Conservation (phyloP, 768 basidiomycete species). For the Kondoa subrosea region DNA sequence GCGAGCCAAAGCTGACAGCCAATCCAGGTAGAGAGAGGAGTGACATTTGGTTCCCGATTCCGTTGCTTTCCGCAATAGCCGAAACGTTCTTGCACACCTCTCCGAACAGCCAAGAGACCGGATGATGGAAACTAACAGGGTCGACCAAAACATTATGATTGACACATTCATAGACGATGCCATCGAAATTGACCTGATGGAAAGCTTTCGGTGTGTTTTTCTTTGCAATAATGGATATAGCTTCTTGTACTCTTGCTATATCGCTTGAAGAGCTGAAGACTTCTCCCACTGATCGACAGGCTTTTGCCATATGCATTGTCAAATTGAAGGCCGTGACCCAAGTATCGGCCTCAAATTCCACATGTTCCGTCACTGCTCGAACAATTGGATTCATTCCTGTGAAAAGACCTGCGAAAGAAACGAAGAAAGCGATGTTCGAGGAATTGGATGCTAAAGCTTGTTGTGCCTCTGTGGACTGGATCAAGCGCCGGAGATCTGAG, state of each 20-base stretch:
- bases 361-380: conserved; percentile 60
- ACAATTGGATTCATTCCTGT: conserved; percentile 84
- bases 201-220: conserved; percentile 4
- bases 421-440: conserved; percentile 52
- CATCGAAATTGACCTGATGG: conserved; percentile 53
- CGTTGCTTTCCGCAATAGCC: too few species aligned
- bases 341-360: conserved; percentile 91
- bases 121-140: conserved; percentile 85
- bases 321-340: conserved; percentile 97
- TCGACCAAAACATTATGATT: conserved; percentile 41
- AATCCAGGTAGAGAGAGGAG: neutral
- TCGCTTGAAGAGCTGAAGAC: conserved; percentile 48
- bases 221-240: neutral
- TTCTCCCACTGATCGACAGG: conserved; percentile 77
- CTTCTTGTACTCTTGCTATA: neutral
- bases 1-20: neutral
- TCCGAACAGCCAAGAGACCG: conserved; percentile 73
- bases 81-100: too few species aligned
- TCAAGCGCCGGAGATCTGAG: conserved; percentile 49
- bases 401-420: conserved; percentile 68
- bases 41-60: neutral
- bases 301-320: conserved; percentile 69
- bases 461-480: conserved; percentile 47
- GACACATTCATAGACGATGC: conserved; percentile 10
- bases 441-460: conserved; percentile 53